Base-by-base conservation (phyloP, 805 yeast genomes). In the Saturnispora serradocipensis region DNA sequence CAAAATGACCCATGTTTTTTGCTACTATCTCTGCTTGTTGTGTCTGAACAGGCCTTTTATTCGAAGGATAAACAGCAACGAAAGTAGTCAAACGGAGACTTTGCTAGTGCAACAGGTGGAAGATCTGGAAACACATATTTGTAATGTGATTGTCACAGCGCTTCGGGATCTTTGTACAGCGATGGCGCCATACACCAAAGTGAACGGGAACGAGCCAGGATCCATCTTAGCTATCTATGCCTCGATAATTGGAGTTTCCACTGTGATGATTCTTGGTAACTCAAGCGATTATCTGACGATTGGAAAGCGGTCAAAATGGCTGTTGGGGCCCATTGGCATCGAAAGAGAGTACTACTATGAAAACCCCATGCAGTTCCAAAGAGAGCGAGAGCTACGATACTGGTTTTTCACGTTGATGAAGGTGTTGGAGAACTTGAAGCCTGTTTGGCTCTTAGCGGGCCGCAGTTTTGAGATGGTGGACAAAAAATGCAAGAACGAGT, bases 21-120 rank as follows among this genome's bases (percentile, higher is more conserved):
- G 77, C 58, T 81, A 81, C 61, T 81, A 81, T 59, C 73, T 81
- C 44, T 73, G 79, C 2, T 63, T 76, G 16, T 66, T 81, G n/a
- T 80, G 85, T 52, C 71, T 81, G 49, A 81, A 81, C 58, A 68
- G 82, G 42, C 85, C 84, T 2, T 80, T 81, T 57, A 72, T 54
- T 15, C 25, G 18, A 28, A 27, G 47, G 8, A 18, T 27, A 2
- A 35, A 42, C 11, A 24, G 9, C 7, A 25, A 27, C 6, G 40
- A 40, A 11, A 9, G 5, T 6, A 25, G 32, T 42, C 9, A 24
- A 16, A 20, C 25, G 4, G 28, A 30, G 16, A 13, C 16, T 11
- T 24, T 32, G 15, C 11, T 16, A 16, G 22, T 25, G 9, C 11
- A 44, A 4, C 16, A 35, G 25, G 32, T 80, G 40, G 81, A 77